phyloP scores from a whole-genome alignment of 768 basidiomycete genomes.

The Auricularia auricula-judae region DNA sequence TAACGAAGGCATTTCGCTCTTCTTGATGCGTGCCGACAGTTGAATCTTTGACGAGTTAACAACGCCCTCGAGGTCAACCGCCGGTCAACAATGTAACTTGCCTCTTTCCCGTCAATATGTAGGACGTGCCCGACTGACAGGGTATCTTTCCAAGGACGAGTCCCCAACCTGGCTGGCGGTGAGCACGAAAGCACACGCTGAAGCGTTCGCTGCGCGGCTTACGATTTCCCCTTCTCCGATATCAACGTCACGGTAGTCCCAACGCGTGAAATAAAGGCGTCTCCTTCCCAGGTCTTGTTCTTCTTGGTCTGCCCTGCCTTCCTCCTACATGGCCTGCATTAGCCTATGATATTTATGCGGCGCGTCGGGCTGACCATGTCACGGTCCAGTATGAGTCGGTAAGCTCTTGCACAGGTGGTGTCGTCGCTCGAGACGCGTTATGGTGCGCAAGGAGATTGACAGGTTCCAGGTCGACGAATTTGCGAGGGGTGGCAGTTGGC shows the following conservation, averaged over 20 bases:
- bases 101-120: slow-evolving; percentile 47
- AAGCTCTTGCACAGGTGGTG: slow-evolving; percentile 6
- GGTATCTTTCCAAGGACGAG: slow-evolving; percentile 44
- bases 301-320: slow-evolving; percentile 57
- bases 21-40: slow-evolving; percentile 17
- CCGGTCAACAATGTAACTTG: slow-evolving; percentile 37
- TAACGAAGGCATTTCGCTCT: slow-evolving; percentile 5
- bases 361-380: slow-evolving; percentile 40
- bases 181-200: background rate
- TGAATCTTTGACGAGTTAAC: slow-evolving; percentile 29
- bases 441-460: background rate
- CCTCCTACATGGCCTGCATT: slow-evolving; percentile 36
- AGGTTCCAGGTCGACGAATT: background rate
- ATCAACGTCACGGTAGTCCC: slow-evolving; percentile 11
- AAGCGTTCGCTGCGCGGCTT: background rate
- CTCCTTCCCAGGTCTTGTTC: slow-evolving; percentile 82
- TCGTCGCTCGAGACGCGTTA: background rate
- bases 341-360: background rate
- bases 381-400: slow-evolving; percentile 48
- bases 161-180: slow-evolving; percentile 41
- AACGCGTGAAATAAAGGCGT: slow-evolving; percentile 38
- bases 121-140: slow-evolving; percentile 34
- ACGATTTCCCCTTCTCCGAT: slow-evolving; percentile 12
- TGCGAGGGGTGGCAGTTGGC: slow-evolving; percentile 11
- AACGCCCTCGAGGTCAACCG: slow-evolving; percentile 33